Conservation (phyloP, 2,329 filamentous ascomycete species). For the Eurotiales sp. region DNA sequence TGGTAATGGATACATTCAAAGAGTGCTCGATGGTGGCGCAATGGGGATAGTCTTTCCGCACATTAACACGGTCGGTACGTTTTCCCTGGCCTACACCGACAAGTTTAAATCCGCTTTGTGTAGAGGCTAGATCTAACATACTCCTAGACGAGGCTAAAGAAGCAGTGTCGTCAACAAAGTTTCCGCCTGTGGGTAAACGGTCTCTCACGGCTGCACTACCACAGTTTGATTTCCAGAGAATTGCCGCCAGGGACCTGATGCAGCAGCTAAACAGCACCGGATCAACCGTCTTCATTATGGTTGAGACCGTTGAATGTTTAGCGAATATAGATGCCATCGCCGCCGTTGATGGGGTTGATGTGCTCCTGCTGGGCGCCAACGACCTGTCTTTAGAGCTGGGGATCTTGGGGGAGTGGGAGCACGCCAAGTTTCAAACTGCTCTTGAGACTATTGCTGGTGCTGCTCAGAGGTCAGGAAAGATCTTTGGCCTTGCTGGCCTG, state of each 20-base stretch:
- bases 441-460: background rate
- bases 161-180: background rate
- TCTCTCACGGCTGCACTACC: constrained; percentile 1
- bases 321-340: constrained; percentile 2
- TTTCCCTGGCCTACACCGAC: no score
- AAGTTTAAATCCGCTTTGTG: background rate
- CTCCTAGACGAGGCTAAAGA: background rate
- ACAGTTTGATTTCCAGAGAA: background rate
- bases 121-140: background rate
- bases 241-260: constrained; percentile 1
- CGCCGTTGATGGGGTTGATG: constrained; percentile 2
- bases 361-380: background rate
- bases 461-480: background rate
- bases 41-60: constrained; percentile 6
- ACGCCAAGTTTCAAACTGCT: background rate
- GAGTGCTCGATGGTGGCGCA: constrained; percentile 3
- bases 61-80: background rate
- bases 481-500: constrained; percentile 1
- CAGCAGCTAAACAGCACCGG: constrained; percentile 2
- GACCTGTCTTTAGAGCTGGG: constrained; percentile 4
- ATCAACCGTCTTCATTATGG: constrained; percentile 3
- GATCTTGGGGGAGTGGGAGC: background rate
- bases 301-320: constrained; percentile 1
- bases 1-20: constrained; percentile 1
- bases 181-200: constrained; percentile 1